These are phyloP conservation scores for Massarina eburnea DNA, from an alignment of 2,329 filamentous ascomycete genomes.

Conservation along the genomic window DNA sequence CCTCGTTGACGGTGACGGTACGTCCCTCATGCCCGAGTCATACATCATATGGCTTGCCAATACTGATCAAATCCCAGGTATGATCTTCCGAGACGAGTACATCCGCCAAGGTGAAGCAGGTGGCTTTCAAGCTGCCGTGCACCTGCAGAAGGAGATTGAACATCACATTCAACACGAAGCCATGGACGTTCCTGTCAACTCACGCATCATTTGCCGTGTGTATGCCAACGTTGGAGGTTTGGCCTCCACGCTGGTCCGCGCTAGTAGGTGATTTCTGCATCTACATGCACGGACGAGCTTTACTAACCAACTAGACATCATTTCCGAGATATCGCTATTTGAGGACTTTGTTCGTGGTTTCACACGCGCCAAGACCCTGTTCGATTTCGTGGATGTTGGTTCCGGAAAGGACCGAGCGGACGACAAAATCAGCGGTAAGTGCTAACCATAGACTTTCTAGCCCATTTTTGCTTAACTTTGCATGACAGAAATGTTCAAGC, in stretches of 20 bases:
- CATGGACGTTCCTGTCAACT: conserved; percentile 43
- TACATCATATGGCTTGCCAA: no score
- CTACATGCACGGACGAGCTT: no score
- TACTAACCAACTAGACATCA: no score
- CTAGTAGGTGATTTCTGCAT: conserved; percentile 39
- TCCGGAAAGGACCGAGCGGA: conserved; percentile 50
- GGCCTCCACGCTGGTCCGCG: conserved; percentile 50
- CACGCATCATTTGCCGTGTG: conserved; percentile 55
- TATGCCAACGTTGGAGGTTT: conserved; percentile 58
- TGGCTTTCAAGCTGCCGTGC: conserved; percentile 55
- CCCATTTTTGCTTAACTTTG: background rate
- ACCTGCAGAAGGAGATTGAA: conserved; percentile 49
- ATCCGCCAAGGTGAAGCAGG: conserved; percentile 54
- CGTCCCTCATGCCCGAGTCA: no score
- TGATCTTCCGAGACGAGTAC: conserved; percentile 57
- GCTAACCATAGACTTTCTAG: background rate
- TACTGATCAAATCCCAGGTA: conserved; percentile 13
- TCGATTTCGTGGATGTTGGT: conserved; percentile 51
- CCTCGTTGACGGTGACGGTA: conserved; percentile 57
- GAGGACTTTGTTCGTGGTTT: conserved; percentile 60
- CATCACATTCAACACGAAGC: conserved; percentile 43
- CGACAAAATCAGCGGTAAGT: conserved; percentile 53
- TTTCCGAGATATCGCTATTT: conserved; percentile 40
- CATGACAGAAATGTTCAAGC: conserved; percentile 55
- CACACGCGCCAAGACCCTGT: conserved; percentile 50